Conservation (phyloP, 192 early-diverging fungal species). For the Backusella morwellensis region DNA sequence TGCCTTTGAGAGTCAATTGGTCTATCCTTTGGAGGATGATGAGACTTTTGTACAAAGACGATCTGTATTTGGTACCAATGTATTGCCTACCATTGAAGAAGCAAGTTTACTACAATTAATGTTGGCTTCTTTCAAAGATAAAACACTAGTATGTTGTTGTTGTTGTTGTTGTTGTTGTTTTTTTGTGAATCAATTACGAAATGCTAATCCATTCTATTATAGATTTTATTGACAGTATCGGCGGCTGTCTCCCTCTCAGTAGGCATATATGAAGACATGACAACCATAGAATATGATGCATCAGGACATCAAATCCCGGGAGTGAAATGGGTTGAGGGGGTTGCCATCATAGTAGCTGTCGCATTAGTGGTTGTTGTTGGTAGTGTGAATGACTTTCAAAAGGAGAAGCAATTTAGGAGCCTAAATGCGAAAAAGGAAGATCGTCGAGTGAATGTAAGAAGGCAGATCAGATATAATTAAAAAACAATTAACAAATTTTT, state of each 20-base stretch:
- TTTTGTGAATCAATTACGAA: neutral
- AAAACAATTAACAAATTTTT: neutral
- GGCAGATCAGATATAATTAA: neutral
- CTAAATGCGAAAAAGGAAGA: constrained; percentile 87
- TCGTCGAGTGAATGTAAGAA: constrained; percentile 58
- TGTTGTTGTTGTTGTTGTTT: no score
- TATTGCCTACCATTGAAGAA: constrained; percentile 63
- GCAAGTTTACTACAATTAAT: constrained; percentile 70
- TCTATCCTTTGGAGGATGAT: neutral
- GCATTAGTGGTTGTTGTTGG: constrained; percentile 73
- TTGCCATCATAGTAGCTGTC: constrained; percentile 79
- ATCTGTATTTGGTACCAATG: constrained; percentile 65
- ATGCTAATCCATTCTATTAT: neutral
- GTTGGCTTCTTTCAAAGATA: constrained; percentile 82
- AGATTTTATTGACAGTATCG: constrained; percentile 73
- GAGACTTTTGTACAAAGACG: constrained; percentile 54
- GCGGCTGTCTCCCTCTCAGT: constrained; percentile 78
- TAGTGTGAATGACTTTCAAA: constrained; percentile 82
- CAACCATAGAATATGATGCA: constrained; percentile 35
- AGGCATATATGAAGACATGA: constrained; percentile 80
- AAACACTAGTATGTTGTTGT: constrained; percentile 62
- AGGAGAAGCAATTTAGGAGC: constrained; percentile 81
- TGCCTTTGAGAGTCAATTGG: neutral
- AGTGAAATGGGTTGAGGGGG: constrained; percentile 85
- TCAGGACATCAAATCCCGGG: constrained; percentile 39